phyloP scores from a whole-genome alignment of 1,284 basidiomycete genomes.

The Fomes fomentarius region DNA sequence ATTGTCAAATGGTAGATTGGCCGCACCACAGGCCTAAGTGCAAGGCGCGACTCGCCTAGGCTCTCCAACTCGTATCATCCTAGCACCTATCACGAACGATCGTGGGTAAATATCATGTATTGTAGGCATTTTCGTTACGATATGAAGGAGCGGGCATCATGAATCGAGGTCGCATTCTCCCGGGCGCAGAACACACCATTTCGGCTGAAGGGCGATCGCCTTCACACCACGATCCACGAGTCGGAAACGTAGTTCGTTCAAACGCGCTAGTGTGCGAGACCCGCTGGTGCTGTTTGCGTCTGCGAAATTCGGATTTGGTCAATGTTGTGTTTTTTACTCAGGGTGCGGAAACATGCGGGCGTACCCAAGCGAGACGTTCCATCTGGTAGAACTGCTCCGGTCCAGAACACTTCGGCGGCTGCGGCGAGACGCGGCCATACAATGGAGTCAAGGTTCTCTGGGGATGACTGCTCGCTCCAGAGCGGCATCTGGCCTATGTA shows the following conservation, averaged over 20 bases:
- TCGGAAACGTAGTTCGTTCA: slow-evolving; percentile 75
- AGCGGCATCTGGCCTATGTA: slow-evolving; percentile 63
- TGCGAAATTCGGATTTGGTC: too few relatives aligned
- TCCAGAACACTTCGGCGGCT: slow-evolving; percentile 83
- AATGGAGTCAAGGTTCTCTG: slow-evolving; percentile 69
- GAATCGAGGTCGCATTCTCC: slow-evolving; percentile 51
- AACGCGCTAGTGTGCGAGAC: slow-evolving; percentile 64
- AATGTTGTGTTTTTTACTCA: too few relatives aligned
- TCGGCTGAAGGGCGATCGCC: slow-evolving; percentile 75
- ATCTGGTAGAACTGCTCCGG: slow-evolving; percentile 47
- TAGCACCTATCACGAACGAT: too few relatives aligned
- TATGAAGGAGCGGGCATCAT: too few relatives aligned
- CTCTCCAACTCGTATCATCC: too few relatives aligned
- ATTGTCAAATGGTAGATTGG: slow-evolving; percentile 51
- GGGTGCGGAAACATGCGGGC: too few relatives aligned
- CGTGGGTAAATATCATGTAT: too few relatives aligned
- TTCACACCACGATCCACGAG: slow-evolving; percentile 68
- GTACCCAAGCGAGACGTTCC: slow-evolving; percentile 26
- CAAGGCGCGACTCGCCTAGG: not conserved
- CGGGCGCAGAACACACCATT: slow-evolving; percentile 78
- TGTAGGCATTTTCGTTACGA: too few relatives aligned
- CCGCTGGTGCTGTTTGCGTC: slow-evolving; percentile 44
- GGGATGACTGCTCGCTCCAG: slow-evolving; percentile 78
- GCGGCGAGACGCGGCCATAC: slow-evolving; percentile 80
- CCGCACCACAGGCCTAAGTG: slow-evolving; percentile 38